Percentiles rank a stretch among this genome's conserved stretches.
Evolutionary conservation across 2,329 filamentous ascomycete species (phyloP).

Genomic region (Colletotrichum zoysiae): DNA sequence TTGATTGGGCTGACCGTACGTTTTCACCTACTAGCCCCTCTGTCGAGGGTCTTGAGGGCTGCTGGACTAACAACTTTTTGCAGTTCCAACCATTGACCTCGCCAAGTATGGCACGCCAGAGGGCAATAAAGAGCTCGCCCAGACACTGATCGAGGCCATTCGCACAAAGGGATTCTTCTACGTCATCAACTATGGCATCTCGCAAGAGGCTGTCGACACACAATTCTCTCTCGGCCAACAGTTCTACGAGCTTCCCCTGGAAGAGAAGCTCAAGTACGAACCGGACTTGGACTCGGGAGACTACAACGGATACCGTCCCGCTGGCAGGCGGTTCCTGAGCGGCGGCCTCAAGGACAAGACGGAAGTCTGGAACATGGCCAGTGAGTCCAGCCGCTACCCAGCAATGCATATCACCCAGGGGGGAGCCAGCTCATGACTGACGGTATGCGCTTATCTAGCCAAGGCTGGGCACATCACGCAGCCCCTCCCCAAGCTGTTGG

Average conservation of each 20-base stretch:
- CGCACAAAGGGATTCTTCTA: constrained; percentile 66
- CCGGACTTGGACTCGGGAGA: constrained; percentile 62
- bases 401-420: background rate
- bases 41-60: background rate
- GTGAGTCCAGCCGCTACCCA: constrained; percentile 41
- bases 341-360: constrained; percentile 56
- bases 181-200: constrained; percentile 71
- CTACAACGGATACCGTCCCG: constrained; percentile 69
- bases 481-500: constrained; percentile 57
- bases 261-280: constrained; percentile 70
- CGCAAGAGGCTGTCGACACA: constrained; percentile 67
- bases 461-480: constrained; percentile 50
- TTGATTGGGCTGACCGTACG: constrained; percentile 54
- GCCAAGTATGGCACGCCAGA: constrained; percentile 50
- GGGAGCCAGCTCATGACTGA: background rate
- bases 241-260: constrained; percentile 65
- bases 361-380: constrained; percentile 56
- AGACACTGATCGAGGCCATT: constrained; percentile 50
- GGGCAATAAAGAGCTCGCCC: constrained; percentile 48
- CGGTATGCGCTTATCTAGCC: constrained; percentile 36
- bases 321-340: constrained; percentile 52
- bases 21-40: background rate
- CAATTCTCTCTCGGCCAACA: constrained; percentile 71
- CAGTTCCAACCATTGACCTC: constrained; percentile 52
- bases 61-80: background rate